These are phyloP conservation scores for Vitis cinerea DNA, from an alignment of 164 flowering plant genomes.

Conservation along the genomic window DNA sequence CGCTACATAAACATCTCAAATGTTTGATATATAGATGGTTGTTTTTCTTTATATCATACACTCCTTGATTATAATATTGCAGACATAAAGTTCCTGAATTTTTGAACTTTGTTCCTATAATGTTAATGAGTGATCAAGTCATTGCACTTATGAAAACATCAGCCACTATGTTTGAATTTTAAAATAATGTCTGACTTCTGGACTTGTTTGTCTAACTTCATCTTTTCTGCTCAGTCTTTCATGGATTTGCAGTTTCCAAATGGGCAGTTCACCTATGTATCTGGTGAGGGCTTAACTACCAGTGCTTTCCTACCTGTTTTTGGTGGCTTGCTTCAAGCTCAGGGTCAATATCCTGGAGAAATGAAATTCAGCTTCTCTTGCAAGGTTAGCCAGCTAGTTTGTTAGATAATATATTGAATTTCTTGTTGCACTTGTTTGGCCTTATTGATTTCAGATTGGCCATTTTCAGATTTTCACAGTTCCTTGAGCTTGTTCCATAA, in stretches of 20 bases:
- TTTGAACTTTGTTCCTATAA: too few relatives aligned
- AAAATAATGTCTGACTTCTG: not conserved
- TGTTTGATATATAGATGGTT: too few relatives aligned
- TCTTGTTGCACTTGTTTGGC: not conserved
- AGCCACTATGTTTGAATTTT: too few relatives aligned
- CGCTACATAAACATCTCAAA: too few relatives aligned
- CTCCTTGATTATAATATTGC: too few relatives aligned
- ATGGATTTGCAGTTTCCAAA: conserved; percentile 97
- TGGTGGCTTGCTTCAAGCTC: conserved; percentile 96
- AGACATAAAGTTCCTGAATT: too few relatives aligned
- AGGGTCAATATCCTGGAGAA: conserved; percentile 96
- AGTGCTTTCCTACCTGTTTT: conserved; percentile 83
- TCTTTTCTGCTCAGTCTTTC: conserved; percentile 62
- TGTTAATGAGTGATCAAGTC: too few relatives aligned
- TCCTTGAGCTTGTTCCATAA: not conserved
- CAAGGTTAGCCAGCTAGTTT: conserved; percentile 53
- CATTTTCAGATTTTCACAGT: not conserved
- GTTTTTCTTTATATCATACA: too few relatives aligned
- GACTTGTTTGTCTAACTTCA: not conserved
- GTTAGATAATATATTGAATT: not conserved
- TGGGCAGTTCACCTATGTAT: conserved; percentile 89
- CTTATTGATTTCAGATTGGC: not conserved
- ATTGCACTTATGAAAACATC: too few relatives aligned
- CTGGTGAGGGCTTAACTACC: conserved; percentile 92
- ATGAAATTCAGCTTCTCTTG: conserved; percentile 83